Base-by-base conservation (phyloP, 1,284 basidiomycete species). In the Melampsora americana region DNA sequence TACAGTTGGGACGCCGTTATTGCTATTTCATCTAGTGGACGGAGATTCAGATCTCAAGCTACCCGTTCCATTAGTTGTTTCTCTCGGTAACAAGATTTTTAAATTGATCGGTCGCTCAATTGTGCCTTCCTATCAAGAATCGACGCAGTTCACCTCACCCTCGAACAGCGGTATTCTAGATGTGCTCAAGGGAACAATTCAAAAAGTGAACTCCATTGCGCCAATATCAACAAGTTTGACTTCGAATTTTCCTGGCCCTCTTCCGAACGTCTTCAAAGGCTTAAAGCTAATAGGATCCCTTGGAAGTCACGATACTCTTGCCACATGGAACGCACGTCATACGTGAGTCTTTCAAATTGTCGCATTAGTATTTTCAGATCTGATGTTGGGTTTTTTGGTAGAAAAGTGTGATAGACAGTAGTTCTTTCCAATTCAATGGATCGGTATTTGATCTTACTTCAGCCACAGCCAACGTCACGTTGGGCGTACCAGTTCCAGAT, bases 21-120 rank as follows among this genome's bases (percentile, higher is more conserved):
- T 77, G n/a, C 44, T 77, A 26, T 77, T 77, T 59, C 46, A 77
- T 59, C n/a, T 77, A 11, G 67, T 77, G 30, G 35, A 46, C 32
- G 74, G 56, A 28, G 59, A 75, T 18, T 46, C 59, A 16, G n/a
- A 32, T 68, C 60, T 69, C 46, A 16, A 59, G 7, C 12, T 23
- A 30, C n/a, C 23, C 26, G 9, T 59, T 11, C 53, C 53, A 23
- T 26, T 11, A 30, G 20, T 16, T 59, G 23, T 5, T 16, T 7
- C 53, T 59, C 28, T 59, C 14, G 53, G 53, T 12, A n/a, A 23
- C 5, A 59, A 23, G 28, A 12, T 59, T 14, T 59, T n/a, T 59
- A 1, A 59, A 16, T 30, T 59, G 23, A n/a, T 59, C 3, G 53
- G 53, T 3, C 53, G 53, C 28, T 59, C 53, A 23, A n/a, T 23